A percentile compares a stretch with the other conserved stretches of the same genome.
phyloP scores from a whole-genome alignment of 176 grass and related monocot species.

The Elaeis guineensis region DNA sequence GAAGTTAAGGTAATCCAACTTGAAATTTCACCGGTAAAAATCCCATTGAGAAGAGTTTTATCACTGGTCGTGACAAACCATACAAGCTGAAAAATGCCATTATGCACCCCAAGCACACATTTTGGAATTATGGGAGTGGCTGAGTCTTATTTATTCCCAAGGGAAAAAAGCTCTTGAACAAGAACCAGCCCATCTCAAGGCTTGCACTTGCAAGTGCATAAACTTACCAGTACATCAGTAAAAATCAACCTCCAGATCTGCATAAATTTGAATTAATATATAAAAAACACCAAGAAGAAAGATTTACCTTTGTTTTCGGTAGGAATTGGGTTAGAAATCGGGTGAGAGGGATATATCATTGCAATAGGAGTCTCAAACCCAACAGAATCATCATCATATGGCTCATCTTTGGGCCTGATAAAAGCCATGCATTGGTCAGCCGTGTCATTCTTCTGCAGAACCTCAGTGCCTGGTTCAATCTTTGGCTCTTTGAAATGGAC shows the following conservation, averaged over 20 bases:
- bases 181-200: too few species aligned
- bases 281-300: neutral
- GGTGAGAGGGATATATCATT: constrained; percentile 9
- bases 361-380: constrained; percentile 23
- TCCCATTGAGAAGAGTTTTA: too few species aligned
- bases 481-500: constrained; percentile 45
- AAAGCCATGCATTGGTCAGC: neutral
- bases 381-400: constrained; percentile 1
- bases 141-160: too few species aligned
- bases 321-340: neutral
- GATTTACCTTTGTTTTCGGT: neutral
- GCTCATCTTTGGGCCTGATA: constrained; percentile 2
- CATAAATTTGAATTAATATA: neutral
- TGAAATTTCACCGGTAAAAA: too few species aligned
- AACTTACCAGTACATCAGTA: neutral
- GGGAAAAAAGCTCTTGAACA: too few species aligned
- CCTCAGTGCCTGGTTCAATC: constrained; percentile 12
- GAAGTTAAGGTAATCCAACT: too few species aligned
- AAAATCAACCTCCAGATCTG: too few species aligned
- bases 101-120: too few species aligned
- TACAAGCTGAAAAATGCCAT: too few species aligned
- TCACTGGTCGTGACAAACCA: too few species aligned
- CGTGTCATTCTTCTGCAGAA: constrained; percentile 1
- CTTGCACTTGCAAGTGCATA: neutral
- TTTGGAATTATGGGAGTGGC: too few species aligned